A percentile compares a stretch with the other conserved stretches of the same genome.
Conservation (phyloP, 176 grass and related monocot species). For the Cenchrus purpureus region DNA sequence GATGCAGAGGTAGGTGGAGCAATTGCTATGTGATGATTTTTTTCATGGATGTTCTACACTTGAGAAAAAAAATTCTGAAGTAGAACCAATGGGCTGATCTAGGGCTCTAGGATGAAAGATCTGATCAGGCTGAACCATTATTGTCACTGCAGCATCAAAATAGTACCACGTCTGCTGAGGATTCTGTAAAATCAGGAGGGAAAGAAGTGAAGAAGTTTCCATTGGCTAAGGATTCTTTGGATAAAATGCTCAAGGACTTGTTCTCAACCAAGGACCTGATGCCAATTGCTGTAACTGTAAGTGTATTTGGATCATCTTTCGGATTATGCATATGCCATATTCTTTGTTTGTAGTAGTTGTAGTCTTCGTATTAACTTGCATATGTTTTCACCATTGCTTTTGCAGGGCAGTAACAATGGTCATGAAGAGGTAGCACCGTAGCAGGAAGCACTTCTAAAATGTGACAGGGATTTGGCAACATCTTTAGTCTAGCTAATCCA, state of each 20-base stretch:
- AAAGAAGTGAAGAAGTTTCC: conserved; percentile 48
- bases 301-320: neutral
- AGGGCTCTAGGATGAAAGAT: conserved; percentile 1
- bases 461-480: neutral
- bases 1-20: conserved; percentile 34
- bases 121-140: conserved; percentile 12
- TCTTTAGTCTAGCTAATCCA: neutral
- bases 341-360: neutral
- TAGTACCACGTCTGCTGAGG: conserved; percentile 5
- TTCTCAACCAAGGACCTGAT: conserved; percentile 48
- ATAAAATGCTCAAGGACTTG: conserved; percentile 60
- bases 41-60: neutral
- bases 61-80: neutral
- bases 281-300: conserved; percentile 43
- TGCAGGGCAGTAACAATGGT: conserved; percentile 34
- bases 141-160: conserved; percentile 47
- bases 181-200: conserved; percentile 33
- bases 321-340: neutral
- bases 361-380: neutral
- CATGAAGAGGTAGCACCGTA: conserved; percentile 15
- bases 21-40: neutral
- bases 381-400: neutral
- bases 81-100: neutral
- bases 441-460: conserved; percentile 28
- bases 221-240: conserved; percentile 59